Evolutionary conservation across 1,284 basidiomycete species (phyloP).

Genomic region (Dichomitus squalens): DNA sequence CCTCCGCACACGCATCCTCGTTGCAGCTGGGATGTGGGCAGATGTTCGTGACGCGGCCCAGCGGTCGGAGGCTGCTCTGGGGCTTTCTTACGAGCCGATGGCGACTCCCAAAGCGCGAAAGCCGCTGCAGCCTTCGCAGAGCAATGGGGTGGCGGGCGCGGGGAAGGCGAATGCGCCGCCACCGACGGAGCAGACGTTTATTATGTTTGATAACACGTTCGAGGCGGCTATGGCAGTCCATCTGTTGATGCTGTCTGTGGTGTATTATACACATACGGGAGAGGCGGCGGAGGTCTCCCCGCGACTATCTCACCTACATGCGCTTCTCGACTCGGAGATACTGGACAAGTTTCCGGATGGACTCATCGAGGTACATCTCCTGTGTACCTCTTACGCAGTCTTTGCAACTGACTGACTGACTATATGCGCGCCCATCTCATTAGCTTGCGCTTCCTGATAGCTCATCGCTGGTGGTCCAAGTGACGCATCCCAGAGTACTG

Average conservation of each 20-base stretch:
- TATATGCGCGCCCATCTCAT: neutral
- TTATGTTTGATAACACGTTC: conserved; percentile 40
- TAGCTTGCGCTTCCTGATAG: conserved; percentile 40
- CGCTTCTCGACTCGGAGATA: conserved; percentile 59
- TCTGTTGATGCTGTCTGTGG: conserved; percentile 56
- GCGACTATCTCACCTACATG: conserved; percentile 59
- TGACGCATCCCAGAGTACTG: conserved; percentile 67
- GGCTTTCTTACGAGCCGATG: conserved; percentile 38
- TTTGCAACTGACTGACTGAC: neutral
- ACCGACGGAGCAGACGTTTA: conserved; percentile 30
- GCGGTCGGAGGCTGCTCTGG: conserved; percentile 47
- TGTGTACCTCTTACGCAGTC: neutral
- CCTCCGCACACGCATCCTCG: conserved; percentile 53
- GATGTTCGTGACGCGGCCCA: conserved; percentile 47
- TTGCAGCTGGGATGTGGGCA: conserved; percentile 55
- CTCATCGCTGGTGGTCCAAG: conserved; percentile 53
- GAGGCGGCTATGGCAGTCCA: conserved; percentile 51
- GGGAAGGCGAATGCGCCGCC: neutral
- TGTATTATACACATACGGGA: conserved; percentile 61
- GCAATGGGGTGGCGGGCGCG: neutral
- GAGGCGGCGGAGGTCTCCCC: conserved; percentile 44
- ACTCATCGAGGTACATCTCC: conserved; percentile 46
- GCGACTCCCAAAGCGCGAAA: conserved; percentile 28
- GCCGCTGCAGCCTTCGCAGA: conserved; percentile 10
- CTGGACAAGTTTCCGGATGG: conserved; percentile 52